Conservation (phyloP, 192 early-diverging fungal species). For the Chytriomyces confervae region DNA sequence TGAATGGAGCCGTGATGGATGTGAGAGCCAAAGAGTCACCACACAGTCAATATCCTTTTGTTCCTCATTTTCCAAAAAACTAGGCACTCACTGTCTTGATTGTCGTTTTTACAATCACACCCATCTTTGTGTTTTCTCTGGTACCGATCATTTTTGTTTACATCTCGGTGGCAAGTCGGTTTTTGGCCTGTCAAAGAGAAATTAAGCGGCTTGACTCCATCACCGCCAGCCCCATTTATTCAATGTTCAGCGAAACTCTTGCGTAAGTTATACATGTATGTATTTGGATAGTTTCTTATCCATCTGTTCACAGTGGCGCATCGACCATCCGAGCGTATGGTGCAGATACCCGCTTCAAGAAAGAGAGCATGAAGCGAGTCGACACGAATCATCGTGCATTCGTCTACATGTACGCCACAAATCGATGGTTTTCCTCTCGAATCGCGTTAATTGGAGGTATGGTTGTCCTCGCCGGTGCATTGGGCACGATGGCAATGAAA, state of each 20-base stretch:
- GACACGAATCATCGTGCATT: constrained; percentile 81
- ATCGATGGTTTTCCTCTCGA: constrained; percentile 71
- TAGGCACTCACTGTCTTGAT: no score
- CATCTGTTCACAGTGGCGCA: constrained; percentile 28
- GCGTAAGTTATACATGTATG: constrained; percentile 1
- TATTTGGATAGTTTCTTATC: not conserved
- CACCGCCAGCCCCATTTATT: constrained; percentile 74
- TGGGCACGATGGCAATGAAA: not conserved
- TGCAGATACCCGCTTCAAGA: constrained; percentile 32
- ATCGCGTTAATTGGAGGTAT: constrained; percentile 64
- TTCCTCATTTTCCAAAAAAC: no score
- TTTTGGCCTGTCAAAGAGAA: constrained; percentile 79
- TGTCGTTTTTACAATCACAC: no score
- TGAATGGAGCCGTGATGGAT: not conserved
- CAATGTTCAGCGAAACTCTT: constrained; percentile 79
- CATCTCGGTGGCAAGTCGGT: constrained; percentile 63
- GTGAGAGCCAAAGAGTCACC: no score
- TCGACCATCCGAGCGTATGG: constrained; percentile 50
- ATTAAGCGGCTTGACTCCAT: constrained; percentile 85
- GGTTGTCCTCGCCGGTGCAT: constrained; percentile 17
- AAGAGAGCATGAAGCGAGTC: constrained; percentile 16
- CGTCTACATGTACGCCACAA: constrained; percentile 79
- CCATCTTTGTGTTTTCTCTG: no score
- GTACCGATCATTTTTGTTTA: no score
- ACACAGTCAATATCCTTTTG: no score